Evolutionary conservation across 2,329 filamentous ascomycete species (phyloP).

Genomic region (Ceratocystis variospora): DNA sequence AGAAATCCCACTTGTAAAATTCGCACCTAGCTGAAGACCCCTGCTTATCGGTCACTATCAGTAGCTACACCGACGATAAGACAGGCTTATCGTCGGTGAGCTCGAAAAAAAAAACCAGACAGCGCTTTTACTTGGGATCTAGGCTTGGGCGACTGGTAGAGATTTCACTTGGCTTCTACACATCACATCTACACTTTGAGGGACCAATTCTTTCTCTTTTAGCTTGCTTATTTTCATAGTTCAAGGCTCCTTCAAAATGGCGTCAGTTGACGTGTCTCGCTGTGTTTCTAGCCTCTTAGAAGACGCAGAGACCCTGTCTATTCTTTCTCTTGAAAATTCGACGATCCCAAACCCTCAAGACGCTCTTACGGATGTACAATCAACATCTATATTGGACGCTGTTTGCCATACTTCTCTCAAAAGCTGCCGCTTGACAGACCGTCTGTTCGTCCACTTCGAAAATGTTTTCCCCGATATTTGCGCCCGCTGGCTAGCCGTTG

Average conservation of each 20-base stretch:
- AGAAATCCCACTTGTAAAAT: neutral
- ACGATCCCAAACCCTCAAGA: constrained; percentile 21
- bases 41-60: constrained; percentile 13
- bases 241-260: constrained; percentile 12
- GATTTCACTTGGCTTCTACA: constrained; percentile 12
- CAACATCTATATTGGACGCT: constrained; percentile 55
- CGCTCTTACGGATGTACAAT: constrained; percentile 37
- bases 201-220: constrained; percentile 1
- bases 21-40: neutral
- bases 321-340: constrained; percentile 41
- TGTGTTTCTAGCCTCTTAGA: constrained; percentile 18
- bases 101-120: constrained; percentile 16
- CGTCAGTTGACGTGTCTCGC: constrained; percentile 19
- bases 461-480: constrained; percentile 67
- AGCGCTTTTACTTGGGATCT: neutral
- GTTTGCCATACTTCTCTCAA: constrained; percentile 55
- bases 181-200: neutral
- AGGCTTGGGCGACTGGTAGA: constrained; percentile 9
- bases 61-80: constrained; percentile 16
- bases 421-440: constrained; percentile 52
- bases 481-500: constrained; percentile 56
- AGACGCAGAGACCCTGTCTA: constrained; percentile 18
- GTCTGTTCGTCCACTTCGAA: constrained; percentile 61
- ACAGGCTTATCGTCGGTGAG: constrained; percentile 13
- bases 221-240: neutral